Evolutionary conservation across 108 stramenopile species (phyloP).

Genomic region (Cyclotella choctawhatcheeana): DNA sequence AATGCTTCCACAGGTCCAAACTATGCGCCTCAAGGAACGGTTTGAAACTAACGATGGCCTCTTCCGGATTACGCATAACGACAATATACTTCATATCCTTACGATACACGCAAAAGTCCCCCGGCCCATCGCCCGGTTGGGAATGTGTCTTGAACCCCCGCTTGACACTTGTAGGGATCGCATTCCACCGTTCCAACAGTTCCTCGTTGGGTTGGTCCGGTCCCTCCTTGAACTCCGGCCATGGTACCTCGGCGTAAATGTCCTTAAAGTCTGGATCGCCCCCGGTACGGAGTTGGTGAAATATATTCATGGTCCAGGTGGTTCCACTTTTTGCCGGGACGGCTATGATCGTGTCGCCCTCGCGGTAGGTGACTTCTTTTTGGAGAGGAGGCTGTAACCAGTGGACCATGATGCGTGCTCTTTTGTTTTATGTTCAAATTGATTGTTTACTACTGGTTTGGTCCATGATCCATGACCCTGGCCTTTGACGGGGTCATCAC

Average conservation of each 20-base stretch:
- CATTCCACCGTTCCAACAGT: neutral
- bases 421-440: no score
- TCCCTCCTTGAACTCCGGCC: conserved; percentile 10
- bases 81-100: conserved; percentile 25
- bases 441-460: no score
- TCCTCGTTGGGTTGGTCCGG: conserved; percentile 12
- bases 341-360: conserved; percentile 14
- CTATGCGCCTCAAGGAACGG: conserved; percentile 2
- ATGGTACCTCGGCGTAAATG: conserved; percentile 28
- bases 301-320: conserved; percentile 38
- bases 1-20: conserved; percentile 3
- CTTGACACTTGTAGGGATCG: neutral
- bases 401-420: no score
- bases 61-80: conserved; percentile 25
- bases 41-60: conserved; percentile 12
- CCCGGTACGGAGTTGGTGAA: conserved; percentile 15
- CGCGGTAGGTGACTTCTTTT: no score
- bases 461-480: no score
- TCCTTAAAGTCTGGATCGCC: conserved; percentile 27
- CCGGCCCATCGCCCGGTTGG: conserved; percentile 5
- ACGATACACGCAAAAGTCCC: no score
- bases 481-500: no score
- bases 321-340: conserved; percentile 30
- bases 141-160: conserved; percentile 37
- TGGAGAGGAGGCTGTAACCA: no score